These are phyloP conservation scores for Tetracladium setigerum DNA, from an alignment of 495 filamentous ascomycete species.

Conservation along the genomic window DNA sequence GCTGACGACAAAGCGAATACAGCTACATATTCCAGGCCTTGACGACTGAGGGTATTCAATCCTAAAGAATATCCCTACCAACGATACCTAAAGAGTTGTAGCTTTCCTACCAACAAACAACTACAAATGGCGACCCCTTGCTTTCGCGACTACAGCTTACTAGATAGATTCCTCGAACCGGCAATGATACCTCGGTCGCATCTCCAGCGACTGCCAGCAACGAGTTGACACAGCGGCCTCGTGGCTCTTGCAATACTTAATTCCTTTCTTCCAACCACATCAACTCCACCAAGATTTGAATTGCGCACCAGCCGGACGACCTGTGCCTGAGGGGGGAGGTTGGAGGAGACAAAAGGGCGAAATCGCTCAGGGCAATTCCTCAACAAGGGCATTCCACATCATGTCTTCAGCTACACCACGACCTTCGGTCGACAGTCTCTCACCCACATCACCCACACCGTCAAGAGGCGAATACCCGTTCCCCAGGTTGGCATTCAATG, in stretches of 20 bases:
- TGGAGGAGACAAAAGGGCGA: background rate
- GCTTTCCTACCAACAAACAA: too few relatives aligned
- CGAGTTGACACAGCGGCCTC: conserved; percentile 18
- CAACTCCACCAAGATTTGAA: too few relatives aligned
- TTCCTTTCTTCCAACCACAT: background rate
- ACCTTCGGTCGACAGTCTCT: conserved; percentile 64
- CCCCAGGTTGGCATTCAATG: conserved; percentile 22
- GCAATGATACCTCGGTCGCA: conserved; percentile 23
- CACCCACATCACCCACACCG: conserved; percentile 42
- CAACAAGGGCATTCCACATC: conserved; percentile 14
- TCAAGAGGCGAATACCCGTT: conserved; percentile 53
- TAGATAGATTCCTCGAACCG: background rate
- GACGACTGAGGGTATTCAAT: too few relatives aligned
- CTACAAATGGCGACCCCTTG: too few relatives aligned
- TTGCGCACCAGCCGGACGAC: background rate
- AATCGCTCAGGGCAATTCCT: background rate
- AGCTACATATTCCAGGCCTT: too few relatives aligned
- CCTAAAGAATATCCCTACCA: too few relatives aligned
- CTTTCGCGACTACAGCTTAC: background rate
- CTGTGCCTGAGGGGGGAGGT: conserved; percentile 13
- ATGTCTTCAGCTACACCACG: conserved; percentile 62
- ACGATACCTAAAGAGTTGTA: too few relatives aligned
- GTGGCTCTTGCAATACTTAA: conserved; percentile 4
- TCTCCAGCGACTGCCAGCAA: conserved; percentile 4
- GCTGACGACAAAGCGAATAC: too few relatives aligned